Base-by-base conservation (phyloP, 164 flowering plant genomes). In the Vitis cinerea region DNA sequence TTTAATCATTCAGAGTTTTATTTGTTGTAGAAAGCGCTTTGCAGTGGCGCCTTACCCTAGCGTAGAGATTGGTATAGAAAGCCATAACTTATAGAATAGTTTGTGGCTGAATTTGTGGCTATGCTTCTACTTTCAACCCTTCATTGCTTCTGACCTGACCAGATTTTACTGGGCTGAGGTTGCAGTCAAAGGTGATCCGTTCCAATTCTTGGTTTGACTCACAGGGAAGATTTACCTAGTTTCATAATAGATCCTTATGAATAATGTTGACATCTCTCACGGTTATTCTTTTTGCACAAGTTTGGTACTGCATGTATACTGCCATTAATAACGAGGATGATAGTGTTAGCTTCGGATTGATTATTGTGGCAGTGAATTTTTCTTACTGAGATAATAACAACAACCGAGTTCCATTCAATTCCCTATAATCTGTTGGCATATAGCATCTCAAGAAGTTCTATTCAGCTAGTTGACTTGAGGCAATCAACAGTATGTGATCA, bases 191-290 rank as follows among this genome's bases (percentile, higher is more conserved):
- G 98, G 89, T 13, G 99, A 96, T 65, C 97, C 92, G 74, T 89
- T 93, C 11, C 97, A 96, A 68, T 92, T 96, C 76, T 92, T 98
- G 6, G 91, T 93, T 52, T 96, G 99, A 98, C 82, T 96, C 50
- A 84, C 97, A 10, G 97, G 97, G 1, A 19, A 19, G 1, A 19
- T 19, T 19, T 19, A 19, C 23, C 23, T 19, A 19, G 23, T 19
- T 19, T 19, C 1, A 19, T 19, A 19, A 19, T 19, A 19, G 23
- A 19, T 17, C 17, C 17, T 17, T 17, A 17, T 17, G 17, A 17
- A 17, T 17, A 17, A 17, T 17, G 17, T 17, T 17, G 17, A 17
- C 17, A 17, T 17, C 17, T 17, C 17, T 17, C 17, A 17, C 17
- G 17, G 17, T 17, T 17, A 17, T 17, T 17, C 17, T 17, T 17